These are phyloP conservation scores for Volvox reticuliferus DNA, from an alignment of 139 green algal species.

Conservation along the genomic window DNA sequence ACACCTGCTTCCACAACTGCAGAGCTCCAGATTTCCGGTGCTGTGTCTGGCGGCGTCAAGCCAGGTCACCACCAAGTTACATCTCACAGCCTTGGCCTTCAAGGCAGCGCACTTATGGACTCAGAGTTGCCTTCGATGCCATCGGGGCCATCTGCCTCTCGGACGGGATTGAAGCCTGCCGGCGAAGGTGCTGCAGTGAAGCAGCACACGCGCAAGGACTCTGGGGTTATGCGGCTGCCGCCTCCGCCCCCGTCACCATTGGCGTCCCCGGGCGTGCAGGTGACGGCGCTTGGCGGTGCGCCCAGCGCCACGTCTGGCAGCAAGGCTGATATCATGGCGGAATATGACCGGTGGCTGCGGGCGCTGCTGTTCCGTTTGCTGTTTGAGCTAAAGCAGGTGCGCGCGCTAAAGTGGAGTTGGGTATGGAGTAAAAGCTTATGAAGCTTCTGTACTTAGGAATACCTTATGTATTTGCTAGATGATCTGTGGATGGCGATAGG, in stretches of 20 bases:
- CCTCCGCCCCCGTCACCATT: neutral
- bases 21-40: neutral
- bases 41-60: neutral
- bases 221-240: neutral
- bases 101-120: neutral
- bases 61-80: neutral
- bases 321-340: neutral
- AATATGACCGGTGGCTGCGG: slow-evolving; percentile 71
- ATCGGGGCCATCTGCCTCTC: neutral
- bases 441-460: no score
- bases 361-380: slow-evolving; percentile 78
- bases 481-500: no score
- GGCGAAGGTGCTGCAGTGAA: neutral
- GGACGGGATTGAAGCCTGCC: no score
- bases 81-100: slow-evolving; percentile 30
- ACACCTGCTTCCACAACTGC: neutral
- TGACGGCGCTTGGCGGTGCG: neutral
- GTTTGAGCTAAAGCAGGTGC: slow-evolving; percentile 58
- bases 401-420: no score
- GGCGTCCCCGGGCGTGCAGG: neutral
- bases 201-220: neutral
- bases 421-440: no score
- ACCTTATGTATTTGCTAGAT: no score
- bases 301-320: neutral
- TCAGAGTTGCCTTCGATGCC: neutral